Conservation (phyloP, 1,139 yeast species). For the Taiozyma onychis region DNA sequence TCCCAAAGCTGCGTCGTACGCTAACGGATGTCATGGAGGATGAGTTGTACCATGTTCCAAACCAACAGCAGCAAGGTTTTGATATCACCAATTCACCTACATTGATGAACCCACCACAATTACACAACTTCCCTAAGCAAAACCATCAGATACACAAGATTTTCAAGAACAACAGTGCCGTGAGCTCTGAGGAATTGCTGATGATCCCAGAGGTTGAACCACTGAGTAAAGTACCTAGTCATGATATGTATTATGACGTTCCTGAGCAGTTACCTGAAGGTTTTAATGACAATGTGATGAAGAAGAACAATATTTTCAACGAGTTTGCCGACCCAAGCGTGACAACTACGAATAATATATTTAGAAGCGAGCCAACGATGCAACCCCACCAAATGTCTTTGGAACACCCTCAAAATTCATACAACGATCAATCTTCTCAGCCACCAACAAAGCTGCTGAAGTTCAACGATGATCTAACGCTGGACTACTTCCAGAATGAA, state of each 20-base stretch:
- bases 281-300: conserved; percentile 16
- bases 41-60: conserved; percentile 47
- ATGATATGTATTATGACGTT: conserved; percentile 22
- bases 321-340: conserved; percentile 33
- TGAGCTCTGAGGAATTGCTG: conserved; percentile 22
- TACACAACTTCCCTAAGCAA: conserved; percentile 11
- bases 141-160: conserved; percentile 9
- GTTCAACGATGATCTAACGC: conserved; percentile 22
- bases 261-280: conserved; percentile 14
- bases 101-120: neutral
- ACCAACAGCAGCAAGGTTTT: conserved; percentile 22
- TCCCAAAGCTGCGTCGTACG: conserved; percentile 47
- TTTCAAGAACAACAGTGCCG: conserved; percentile 17
- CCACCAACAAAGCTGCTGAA: conserved; percentile 15
- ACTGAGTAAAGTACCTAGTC: conserved; percentile 20
- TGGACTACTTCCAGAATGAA: conserved; percentile 21
- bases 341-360: conserved; percentile 25
- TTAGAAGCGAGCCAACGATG: conserved; percentile 1
- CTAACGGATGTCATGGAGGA: conserved; percentile 60
- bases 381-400: neutral
- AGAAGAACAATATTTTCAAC: conserved; percentile 22
- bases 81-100: conserved; percentile 1
- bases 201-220: conserved; percentile 20
- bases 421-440: conserved; percentile 1
- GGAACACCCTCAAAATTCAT: neutral